These are phyloP conservation scores for Senecio squalidus DNA, from an alignment of 140 eudicot genomes.

Conservation along the genomic window DNA sequence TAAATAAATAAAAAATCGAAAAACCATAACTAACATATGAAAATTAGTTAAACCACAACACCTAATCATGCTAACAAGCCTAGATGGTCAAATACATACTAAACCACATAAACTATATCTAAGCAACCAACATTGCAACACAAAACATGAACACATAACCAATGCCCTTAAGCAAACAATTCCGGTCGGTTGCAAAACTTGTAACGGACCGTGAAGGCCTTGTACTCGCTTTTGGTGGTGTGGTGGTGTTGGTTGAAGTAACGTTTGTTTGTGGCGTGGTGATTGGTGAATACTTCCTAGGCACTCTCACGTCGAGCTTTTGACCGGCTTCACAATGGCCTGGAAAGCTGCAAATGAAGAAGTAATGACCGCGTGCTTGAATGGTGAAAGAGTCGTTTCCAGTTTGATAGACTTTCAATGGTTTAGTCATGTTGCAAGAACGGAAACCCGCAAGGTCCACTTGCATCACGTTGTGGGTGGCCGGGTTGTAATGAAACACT, in stretches of 20 bases:
- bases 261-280: background rate
- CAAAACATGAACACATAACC: background rate
- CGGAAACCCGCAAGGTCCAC: conserved; percentile 38
- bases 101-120: background rate
- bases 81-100: no score
- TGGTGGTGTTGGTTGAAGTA: conserved; percentile 6
- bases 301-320: conserved; percentile 62
- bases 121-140: conserved; percentile 13
- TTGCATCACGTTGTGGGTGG: conserved; percentile 50
- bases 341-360: conserved; percentile 53
- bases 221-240: background rate
- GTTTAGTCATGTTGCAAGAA: conserved; percentile 36
- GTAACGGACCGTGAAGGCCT: conserved; percentile 7
- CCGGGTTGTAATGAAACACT: conserved; percentile 44
- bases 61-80: no score
- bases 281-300: conserved; percentile 1
- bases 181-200: background rate
- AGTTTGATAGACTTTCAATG: conserved; percentile 32
- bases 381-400: conserved; percentile 60
- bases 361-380: conserved; percentile 51
- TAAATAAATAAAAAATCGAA: no score
- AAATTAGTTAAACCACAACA: no score
- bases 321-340: conserved; percentile 73
- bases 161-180: conserved; percentile 5
- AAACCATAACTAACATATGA: no score